Conservation (phyloP, 306 rosid genomes). For the Quercus dentata region DNA sequence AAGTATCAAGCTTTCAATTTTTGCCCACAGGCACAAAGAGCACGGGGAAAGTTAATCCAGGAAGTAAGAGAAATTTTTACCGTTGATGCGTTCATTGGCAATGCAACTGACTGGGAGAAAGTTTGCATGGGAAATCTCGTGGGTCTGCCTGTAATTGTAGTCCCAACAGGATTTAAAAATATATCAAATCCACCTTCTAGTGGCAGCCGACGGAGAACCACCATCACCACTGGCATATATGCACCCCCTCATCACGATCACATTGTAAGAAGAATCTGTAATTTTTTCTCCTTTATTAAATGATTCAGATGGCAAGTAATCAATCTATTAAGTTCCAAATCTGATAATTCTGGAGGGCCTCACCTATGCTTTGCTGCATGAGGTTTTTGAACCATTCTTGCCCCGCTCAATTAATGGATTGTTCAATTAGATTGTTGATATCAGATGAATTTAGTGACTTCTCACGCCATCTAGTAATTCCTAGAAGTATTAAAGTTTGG, state of each 20-base stretch:
- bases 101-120: slow-evolving; percentile 81
- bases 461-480: not conserved
- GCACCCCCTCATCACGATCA: slow-evolving; percentile 59
- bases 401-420: not conserved
- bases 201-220: slow-evolving; percentile 37
- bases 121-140: slow-evolving; percentile 77
- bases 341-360: not conserved
- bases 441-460: not conserved
- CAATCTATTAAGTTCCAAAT: not conserved
- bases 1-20: not conserved
- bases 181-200: slow-evolving; percentile 42
- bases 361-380: not conserved
- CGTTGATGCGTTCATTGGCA: slow-evolving; percentile 67
- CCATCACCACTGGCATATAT: slow-evolving; percentile 56
- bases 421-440: not conserved
- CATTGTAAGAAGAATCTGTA: slow-evolving; percentile 32
- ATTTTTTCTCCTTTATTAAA: not conserved
- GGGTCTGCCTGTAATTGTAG: slow-evolving; percentile 61
- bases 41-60: slow-evolving; percentile 51
- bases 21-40: slow-evolving; percentile 63
- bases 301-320: not conserved
- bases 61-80: slow-evolving; percentile 57
- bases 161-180: slow-evolving; percentile 55
- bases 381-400: not conserved
- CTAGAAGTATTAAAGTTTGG: not conserved